phyloP scores from a whole-genome alignment of 208 protist species.

The Leishmania gerbilli region DNA sequence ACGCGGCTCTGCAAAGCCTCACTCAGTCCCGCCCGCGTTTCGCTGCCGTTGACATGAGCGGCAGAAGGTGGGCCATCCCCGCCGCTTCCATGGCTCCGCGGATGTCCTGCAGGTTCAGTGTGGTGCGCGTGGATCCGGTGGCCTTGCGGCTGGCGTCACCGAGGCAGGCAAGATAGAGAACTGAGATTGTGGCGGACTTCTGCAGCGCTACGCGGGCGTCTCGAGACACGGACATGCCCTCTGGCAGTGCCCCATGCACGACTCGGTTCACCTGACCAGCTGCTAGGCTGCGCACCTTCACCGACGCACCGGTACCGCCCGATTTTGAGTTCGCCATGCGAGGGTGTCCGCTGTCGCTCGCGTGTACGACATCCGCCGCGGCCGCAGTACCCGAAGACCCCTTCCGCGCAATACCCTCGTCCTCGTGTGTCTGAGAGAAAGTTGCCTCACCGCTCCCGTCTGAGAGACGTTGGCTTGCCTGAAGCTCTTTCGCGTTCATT shows the following conservation, averaged over 20 bases:
- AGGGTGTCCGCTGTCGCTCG: neutral
- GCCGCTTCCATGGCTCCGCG: slow-evolving; percentile 61
- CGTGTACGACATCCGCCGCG: neutral
- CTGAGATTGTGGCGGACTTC: slow-evolving; percentile 69
- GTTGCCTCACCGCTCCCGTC: neutral
- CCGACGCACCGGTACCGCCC: neutral
- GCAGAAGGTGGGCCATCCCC: slow-evolving; percentile 70
- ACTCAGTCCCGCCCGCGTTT: slow-evolving; percentile 52
- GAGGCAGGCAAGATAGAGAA: slow-evolving; percentile 77
- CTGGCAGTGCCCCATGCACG: slow-evolving; percentile 52
- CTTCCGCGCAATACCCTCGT: neutral
- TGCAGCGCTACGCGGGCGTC: slow-evolving; percentile 77
- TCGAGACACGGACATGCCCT: slow-evolving; percentile 63
- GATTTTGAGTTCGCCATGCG: neutral
- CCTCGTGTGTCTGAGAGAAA: neutral
- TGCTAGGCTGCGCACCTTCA: slow-evolving; percentile 49
- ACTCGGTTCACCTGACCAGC: slow-evolving; percentile 76
- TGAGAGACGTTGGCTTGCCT: neutral
- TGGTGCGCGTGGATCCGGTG: slow-evolving; percentile 49
- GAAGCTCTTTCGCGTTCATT: neutral
- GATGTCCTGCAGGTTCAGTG: slow-evolving; percentile 70
- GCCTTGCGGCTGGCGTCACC: slow-evolving; percentile 63
- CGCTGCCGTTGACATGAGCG: slow-evolving; percentile 44
- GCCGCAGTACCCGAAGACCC: neutral
- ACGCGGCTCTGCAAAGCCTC: neutral